Base-by-base conservation (phyloP, 2,329 filamentous ascomycete species). In the Thelonectria blattea region DNA sequence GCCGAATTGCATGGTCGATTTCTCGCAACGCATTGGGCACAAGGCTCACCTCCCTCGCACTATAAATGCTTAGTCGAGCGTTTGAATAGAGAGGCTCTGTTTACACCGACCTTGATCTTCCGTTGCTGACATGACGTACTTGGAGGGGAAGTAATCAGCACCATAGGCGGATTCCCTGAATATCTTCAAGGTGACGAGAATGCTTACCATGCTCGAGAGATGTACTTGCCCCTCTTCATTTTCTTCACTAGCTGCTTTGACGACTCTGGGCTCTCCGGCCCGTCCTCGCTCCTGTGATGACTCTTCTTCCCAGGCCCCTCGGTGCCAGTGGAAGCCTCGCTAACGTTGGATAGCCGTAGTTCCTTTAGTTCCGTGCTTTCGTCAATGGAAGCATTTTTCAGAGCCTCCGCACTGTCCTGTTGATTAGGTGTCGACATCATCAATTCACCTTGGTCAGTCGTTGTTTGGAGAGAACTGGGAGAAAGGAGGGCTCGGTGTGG, bases 81-180 rank as follows among this genome's bases (percentile, higher is more conserved):
- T 11, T 14, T 8, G 5, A 4, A 22, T n/a, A n/a, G n/a, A n/a
- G n/a, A 11, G 14, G 5, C 4, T 32, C 1, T 2, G 12, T 10
- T 20, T 12, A 18, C 18, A 56, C 59, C 17, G 5, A 66, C 62
- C 62, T 66, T 66, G 37, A 66, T 65, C 10, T 63, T 66, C 12
- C 64, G 56, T 41, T 63, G 60, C 41, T 66, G 62, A 20, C 64
- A 66, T n/a, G 64, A 66, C 11, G 57, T 66, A 11, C 64, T 66
- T n/a, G 46, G 17, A 1, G 15, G 10, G 15, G 7, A 5, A 3
- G 2, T 5, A 22, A 52, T 22, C 43, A 47, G 39, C n/a, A 24
- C 12, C 9, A 24, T 18, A 45, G n/a, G n/a, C n/a, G n/a, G n/a
- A n/a, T n/a, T n/a, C 18, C 10, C 30, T 2, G 3, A 27, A 5